Conservation (phyloP, 441 rosid genomes). For the Geranium incanum region DNA sequence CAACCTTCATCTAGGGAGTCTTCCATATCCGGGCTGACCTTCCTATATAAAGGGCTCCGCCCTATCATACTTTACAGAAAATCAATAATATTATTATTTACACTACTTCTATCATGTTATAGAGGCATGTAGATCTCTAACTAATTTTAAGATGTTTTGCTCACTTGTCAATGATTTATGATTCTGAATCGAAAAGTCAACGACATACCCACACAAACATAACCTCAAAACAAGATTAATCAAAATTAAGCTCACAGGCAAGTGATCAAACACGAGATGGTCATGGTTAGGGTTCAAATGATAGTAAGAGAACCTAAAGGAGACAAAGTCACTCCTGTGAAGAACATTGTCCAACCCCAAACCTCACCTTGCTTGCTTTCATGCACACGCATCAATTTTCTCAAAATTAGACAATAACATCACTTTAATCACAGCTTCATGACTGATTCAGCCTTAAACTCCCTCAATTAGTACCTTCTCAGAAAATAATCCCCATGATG, state of each 20-base stretch:
- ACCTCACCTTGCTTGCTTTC: neutral
- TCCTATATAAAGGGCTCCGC: too few species aligned
- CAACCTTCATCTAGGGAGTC: neutral
- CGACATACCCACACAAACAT: too few species aligned
- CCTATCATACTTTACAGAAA: too few species aligned
- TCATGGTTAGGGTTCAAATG: constrained; percentile 1
- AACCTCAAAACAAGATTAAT: neutral
- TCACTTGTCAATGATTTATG: too few species aligned
- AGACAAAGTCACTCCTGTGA: neutral
- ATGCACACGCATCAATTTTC: neutral
- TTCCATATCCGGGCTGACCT: neutral
- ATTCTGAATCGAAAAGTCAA: neutral
- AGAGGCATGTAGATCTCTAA: too few species aligned
- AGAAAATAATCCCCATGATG: constrained; percentile 2
- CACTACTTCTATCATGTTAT: too few species aligned
- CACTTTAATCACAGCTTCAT: neutral
- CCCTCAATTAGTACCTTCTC: neutral
- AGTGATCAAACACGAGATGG: neutral
- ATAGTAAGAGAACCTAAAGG: neutral
- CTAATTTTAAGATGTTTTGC: too few species aligned
- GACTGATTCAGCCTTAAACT: neutral
- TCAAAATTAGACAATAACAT: neutral
- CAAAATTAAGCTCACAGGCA: neutral
- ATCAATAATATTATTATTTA: too few species aligned
- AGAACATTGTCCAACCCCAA: neutral